These are phyloP conservation scores for Furcasterigmium sp. DNA, from an alignment of 2,329 filamentous ascomycete species.

Conservation along the genomic window DNA sequence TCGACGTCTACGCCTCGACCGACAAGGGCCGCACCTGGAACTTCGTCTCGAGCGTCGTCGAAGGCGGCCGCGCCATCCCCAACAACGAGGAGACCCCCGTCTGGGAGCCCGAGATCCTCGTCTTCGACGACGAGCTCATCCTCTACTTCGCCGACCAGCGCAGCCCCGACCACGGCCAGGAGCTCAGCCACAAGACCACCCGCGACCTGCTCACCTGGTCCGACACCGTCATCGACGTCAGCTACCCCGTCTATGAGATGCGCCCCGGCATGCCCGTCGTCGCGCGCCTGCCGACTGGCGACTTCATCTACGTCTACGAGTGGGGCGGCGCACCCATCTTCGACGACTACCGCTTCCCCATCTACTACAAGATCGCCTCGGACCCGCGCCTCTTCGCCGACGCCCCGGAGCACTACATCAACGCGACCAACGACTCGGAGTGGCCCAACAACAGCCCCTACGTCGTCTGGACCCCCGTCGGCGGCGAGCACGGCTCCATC, in stretches of 20 bases:
- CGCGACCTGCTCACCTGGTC: slow-evolving; percentile 57
- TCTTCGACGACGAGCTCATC: slow-evolving; percentile 54
- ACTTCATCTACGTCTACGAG: slow-evolving; percentile 16
- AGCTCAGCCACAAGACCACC: slow-evolving; percentile 60
- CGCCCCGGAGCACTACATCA: slow-evolving; percentile 24
- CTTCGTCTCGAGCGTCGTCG: slow-evolving; percentile 61
- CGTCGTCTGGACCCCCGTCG: slow-evolving; percentile 36
- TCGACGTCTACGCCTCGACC: slow-evolving; percentile 62
- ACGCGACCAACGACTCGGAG: slow-evolving; percentile 22
- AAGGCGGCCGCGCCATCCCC: slow-evolving; percentile 55
- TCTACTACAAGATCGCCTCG: slow-evolving; percentile 37
- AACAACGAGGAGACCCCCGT: slow-evolving; percentile 63
- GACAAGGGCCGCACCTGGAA: slow-evolving; percentile 60
- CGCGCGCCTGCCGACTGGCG: not conserved
- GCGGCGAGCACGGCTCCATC: slow-evolving; percentile 39
- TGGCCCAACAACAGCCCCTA: slow-evolving; percentile 35
- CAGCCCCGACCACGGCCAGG: slow-evolving; percentile 60
- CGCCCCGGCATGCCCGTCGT: slow-evolving; percentile 36
- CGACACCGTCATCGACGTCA: slow-evolving; percentile 50
- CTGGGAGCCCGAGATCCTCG: slow-evolving; percentile 63
- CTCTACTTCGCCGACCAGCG: slow-evolving; percentile 70
- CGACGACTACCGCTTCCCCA: slow-evolving; percentile 30
- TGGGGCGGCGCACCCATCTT: slow-evolving; percentile 36
- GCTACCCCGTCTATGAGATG: slow-evolving; percentile 55
- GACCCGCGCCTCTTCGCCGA: slow-evolving; percentile 29